These are phyloP conservation scores for Podospora conica DNA, from an alignment of 495 filamentous ascomycete genomes.

Conservation along the genomic window DNA sequence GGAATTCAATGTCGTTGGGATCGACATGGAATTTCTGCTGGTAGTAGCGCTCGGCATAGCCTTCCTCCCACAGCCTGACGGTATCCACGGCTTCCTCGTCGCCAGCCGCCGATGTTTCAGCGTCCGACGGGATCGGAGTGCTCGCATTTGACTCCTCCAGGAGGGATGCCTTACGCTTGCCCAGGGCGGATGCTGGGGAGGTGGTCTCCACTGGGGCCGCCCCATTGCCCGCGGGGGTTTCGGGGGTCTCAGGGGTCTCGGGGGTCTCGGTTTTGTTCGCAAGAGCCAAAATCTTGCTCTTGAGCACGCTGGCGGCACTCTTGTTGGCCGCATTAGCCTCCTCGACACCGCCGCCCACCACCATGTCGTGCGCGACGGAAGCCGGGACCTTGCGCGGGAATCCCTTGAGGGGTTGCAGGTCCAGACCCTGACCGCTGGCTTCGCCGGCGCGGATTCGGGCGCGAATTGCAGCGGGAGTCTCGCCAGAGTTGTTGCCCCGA, in stretches of 20 bases:
- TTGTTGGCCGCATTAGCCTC: constrained; percentile 85
- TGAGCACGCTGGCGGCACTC: constrained; percentile 85
- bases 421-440: constrained; percentile 12
- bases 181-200: constrained; percentile 39
- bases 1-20: constrained; percentile 73
- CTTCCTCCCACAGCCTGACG: constrained; percentile 89
- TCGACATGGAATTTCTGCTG: constrained; percentile 93
- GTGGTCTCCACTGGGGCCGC: constrained; percentile 12
- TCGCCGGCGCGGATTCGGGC: constrained; percentile 3
- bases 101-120: constrained; percentile 35
- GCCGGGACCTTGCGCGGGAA: constrained; percentile 58
- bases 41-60: constrained; percentile 94
- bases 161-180: constrained; percentile 52
- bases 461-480: constrained; percentile 11
- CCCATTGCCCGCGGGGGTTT: constrained; percentile 11
- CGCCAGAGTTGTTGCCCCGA: not conserved
- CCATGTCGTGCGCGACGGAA: constrained; percentile 75
- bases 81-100: constrained; percentile 68
- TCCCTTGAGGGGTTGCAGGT: constrained; percentile 38
- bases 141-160: constrained; percentile 55
- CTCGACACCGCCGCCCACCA: constrained; percentile 67
- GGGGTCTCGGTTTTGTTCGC: constrained; percentile 25
- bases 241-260: constrained; percentile 14
- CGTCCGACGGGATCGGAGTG: constrained; percentile 38
- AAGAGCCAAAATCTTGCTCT: constrained; percentile 64